phyloP scores from a whole-genome alignment of 192 early-diverging fungal genomes.

The Coemansia sp. region DNA sequence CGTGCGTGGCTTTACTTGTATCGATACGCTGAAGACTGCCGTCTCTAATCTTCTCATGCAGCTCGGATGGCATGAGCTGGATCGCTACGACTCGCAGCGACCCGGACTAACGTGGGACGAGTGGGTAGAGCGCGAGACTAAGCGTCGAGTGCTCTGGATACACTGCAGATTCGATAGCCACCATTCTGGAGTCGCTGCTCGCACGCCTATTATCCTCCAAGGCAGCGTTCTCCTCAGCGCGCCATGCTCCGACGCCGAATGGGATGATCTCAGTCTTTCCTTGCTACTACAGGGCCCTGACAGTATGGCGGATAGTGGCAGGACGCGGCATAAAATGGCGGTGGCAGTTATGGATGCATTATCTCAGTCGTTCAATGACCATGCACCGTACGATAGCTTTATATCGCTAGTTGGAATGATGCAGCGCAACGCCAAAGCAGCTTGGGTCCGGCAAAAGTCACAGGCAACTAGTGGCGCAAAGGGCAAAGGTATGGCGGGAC shows the following conservation, averaged over 20 bases:
- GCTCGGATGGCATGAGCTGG: conserved; percentile 43
- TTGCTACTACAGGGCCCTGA: conserved; percentile 7
- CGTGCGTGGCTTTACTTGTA: conserved; percentile 13
- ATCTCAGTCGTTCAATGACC: conserved; percentile 14
- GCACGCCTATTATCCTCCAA: conserved; percentile 21
- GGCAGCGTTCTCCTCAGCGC: conserved; percentile 12
- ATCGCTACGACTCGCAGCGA: conserved; percentile 13
- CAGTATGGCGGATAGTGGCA: too few species aligned
- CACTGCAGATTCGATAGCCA: conserved; percentile 32
- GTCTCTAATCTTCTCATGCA: conserved; percentile 32
- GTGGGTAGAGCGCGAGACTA: conserved; percentile 43
- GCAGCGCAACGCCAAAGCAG: conserved; percentile 26
- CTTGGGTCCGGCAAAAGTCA: conserved; percentile 17
- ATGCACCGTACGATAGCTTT: conserved; percentile 19
- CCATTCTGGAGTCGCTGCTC: conserved; percentile 21
- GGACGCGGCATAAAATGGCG: not conserved
- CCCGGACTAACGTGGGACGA: conserved; percentile 26
- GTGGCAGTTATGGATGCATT: conserved; percentile 14
- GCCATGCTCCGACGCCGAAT: conserved; percentile 35
- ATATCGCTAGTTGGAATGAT: conserved; percentile 24
- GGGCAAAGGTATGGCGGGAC: not conserved
- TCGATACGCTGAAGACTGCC: conserved; percentile 26
- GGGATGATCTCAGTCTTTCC: conserved; percentile 37
- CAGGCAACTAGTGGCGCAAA: not conserved
- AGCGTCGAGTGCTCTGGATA: conserved; percentile 46